These are phyloP conservation scores for Didymella keratinophila DNA, from an alignment of 2,329 filamentous ascomycete species.

Conservation along the genomic window DNA sequence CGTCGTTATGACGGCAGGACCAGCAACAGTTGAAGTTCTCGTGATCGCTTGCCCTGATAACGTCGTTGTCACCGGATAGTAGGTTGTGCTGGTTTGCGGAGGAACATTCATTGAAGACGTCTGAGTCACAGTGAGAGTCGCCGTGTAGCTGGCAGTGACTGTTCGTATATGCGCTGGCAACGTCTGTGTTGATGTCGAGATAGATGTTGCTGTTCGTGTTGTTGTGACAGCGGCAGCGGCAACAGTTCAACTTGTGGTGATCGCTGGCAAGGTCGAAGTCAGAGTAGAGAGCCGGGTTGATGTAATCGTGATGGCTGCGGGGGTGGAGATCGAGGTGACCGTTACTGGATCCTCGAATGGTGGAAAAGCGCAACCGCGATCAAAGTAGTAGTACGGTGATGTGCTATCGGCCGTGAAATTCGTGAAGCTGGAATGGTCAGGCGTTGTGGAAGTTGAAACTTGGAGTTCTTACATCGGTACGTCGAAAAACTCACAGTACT, in stretches of 20 bases:
- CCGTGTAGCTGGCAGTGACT: background rate
- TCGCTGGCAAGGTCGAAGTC: background rate
- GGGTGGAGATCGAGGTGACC: background rate
- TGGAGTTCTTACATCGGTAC: slow-evolving; percentile 26
- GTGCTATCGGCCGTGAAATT: slow-evolving; percentile 1
- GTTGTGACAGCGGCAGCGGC: background rate
- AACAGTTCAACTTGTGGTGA: background rate
- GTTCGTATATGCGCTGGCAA: background rate
- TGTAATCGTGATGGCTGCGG: background rate
- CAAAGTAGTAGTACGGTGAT: slow-evolving; percentile 12
- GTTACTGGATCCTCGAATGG: slow-evolving; percentile 1
- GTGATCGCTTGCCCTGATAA: background rate
- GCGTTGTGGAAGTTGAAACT: background rate
- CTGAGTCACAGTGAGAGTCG: background rate
- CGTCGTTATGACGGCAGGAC: background rate
- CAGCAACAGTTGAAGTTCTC: background rate
- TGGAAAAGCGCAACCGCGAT: slow-evolving; percentile 2
- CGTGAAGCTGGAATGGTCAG: background rate
- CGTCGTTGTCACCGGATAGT: background rate
- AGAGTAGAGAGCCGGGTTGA: background rate
- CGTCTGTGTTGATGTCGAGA: background rate
- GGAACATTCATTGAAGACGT: too few relatives aligned
- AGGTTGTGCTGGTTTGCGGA: background rate
- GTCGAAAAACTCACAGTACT: slow-evolving; percentile 38
- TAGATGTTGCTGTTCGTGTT: background rate